Evolutionary conservation across 768 basidiomycete species (phyloP), one percentile per base, ranked within the genome.

Genomic region (Mycena olivaceomarginata): DNA sequence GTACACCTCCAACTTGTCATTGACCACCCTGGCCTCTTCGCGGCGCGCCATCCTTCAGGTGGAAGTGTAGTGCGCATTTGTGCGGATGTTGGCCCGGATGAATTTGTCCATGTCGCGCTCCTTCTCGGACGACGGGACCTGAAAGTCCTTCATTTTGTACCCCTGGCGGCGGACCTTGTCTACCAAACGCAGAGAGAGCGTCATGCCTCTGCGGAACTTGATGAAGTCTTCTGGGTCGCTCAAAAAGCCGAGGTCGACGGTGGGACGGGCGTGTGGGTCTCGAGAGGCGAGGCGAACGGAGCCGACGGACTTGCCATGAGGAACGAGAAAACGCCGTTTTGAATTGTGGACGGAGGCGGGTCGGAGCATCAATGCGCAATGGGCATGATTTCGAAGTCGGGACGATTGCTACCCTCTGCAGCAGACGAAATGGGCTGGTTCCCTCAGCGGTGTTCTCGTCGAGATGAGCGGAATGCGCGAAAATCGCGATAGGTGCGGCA

Each of bases 1-100:
- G 80, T 91, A 87, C 0, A 91, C 90, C 25, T 82, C 76, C n/a
- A 89, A 77, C 25, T 86, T 81, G 53, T 87, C 85, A 75, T 89
- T 87, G 63, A 91, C 89, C 5, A 90, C 89, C 56, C 90, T 90
- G 11, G 74, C 76, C 9, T 71, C 67, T 22, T 73, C 74, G 2
- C 74, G 53, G 20, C 39, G 20, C 7, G 76, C 79, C 80, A 81
- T 81, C 20, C 75, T 41, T 56, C 80, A 81, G 10, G 80, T 46
- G 1, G 78, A 81, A 16, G 86, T 65, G 66, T 85, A 86, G 64
- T 86, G 85, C 65, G 79, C 84, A 43, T 80, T 76, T 25, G 84
- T 83, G 20, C 81, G 74, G 20, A 79, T 53, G n/a, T 74, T 18
- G 31, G 67, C 10, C 10, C 80, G 70, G 57, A 83, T 84, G 31